A percentile compares a stretch with the other conserved stretches of the same genome.
Conservation (phyloP, 164 flowering plant genomes). For the Stephania japonica region DNA sequence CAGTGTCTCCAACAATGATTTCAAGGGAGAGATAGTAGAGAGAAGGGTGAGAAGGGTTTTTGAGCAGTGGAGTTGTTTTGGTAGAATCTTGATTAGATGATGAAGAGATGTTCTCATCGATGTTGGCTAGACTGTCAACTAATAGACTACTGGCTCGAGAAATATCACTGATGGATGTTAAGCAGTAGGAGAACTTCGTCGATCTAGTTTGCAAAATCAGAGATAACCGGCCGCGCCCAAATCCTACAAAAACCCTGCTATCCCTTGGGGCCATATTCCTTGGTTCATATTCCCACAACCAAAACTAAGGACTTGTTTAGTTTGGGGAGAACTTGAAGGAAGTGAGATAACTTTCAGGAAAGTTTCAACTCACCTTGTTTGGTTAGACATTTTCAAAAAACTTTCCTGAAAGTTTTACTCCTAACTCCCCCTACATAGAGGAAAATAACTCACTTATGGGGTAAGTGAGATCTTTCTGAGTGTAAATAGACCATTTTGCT, state of each 20-base stretch:
- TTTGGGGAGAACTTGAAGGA: no score
- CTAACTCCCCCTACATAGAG: no score
- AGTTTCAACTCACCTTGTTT: no score
- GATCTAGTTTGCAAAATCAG: slow-evolving; percentile 67
- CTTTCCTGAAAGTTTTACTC: no score
- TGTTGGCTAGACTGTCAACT: slow-evolving; percentile 52
- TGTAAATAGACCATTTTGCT: no score
- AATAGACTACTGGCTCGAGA: slow-evolving; percentile 45
- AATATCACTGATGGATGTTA: slow-evolving; percentile 62
- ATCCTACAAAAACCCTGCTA: slow-evolving; percentile 75
- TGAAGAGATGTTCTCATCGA: neutral
- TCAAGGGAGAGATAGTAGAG: slow-evolving; percentile 64
- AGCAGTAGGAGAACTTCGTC: slow-evolving; percentile 71
- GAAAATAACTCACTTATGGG: no score
- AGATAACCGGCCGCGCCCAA: slow-evolving; percentile 85
- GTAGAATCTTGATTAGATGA: slow-evolving; percentile 3
- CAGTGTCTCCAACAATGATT: slow-evolving; percentile 70
- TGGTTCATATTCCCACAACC: slow-evolving; percentile 78
- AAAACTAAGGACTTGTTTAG: no score
- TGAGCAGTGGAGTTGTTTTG: slow-evolving; percentile 44
- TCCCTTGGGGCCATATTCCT: slow-evolving; percentile 62
- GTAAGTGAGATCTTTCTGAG: no score
- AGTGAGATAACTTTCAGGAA: no score
- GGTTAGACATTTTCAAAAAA: no score
- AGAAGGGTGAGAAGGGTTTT: slow-evolving; percentile 57